A percentile compares a stretch with the other conserved stretches of the same genome.
Conservation (phyloP, 331 rosid genomes). For the Telfairia occidentalis region DNA sequence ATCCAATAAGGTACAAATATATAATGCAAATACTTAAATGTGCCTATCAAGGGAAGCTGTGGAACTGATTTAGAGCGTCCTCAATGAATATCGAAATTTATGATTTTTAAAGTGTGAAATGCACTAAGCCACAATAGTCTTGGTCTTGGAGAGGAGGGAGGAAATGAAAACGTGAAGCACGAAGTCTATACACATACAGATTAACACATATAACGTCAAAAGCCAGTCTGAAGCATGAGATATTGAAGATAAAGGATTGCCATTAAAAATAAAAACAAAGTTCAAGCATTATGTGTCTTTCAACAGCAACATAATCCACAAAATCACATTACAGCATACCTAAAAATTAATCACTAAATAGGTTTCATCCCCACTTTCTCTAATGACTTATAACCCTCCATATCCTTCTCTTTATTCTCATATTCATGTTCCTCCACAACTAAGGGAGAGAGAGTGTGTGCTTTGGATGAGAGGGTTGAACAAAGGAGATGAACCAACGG, state of each 20-base stretch:
- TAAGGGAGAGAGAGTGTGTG: not conserved
- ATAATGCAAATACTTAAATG: not conserved
- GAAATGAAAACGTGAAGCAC: not conserved
- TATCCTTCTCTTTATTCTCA: not conserved
- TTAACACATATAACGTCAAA: not conserved
- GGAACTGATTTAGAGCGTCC: not conserved
- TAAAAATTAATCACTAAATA: not conserved
- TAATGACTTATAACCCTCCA: not conserved
- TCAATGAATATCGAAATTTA: not conserved
- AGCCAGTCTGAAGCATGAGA: not conserved
- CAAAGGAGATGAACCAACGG: not conserved
- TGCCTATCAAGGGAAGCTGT: not conserved
- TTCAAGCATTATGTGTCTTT: not conserved
- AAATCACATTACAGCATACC: not conserved
- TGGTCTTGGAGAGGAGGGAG: not conserved
- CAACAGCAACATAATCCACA: not conserved
- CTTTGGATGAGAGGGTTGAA: not conserved
- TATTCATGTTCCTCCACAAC: not conserved
- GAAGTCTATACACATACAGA: not conserved
- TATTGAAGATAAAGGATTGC: not conserved
- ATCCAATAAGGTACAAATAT: slow-evolving; percentile 10
- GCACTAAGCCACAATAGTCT: not conserved
- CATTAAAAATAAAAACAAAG: not conserved
- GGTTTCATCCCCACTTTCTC: not conserved
- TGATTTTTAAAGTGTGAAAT: not conserved